Evolutionary conservation across 257 asterid genomes (phyloP), one percentile per base, ranked within the genome.

Genomic region (Mitragyna speciosa): DNA sequence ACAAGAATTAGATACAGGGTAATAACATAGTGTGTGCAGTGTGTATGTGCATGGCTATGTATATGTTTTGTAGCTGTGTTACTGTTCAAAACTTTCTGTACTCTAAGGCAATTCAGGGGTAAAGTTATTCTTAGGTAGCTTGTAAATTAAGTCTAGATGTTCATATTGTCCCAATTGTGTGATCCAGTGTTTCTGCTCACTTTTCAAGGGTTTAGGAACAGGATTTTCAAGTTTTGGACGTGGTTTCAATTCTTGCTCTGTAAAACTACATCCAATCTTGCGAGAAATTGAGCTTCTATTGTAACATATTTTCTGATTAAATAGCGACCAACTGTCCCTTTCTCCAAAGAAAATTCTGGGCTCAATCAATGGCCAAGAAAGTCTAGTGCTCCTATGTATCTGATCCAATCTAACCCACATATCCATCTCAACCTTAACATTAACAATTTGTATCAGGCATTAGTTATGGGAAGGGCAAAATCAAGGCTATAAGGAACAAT

Each of bases 381-480:
- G 79, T 76, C 83, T 85, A 76, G 75, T 87, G 74, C 85, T 85
- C 85, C 81, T 79, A 68, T 81, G 87, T 78, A 86, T 78, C 82
- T 85, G 92, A 86, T 94, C 97, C 67, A 91, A 76, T 10, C 89
- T 86, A 83, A 88, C 77, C 24, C 90, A 83, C 75, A 90, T 77
- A 64, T 89, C 93, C 97, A 92, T 92, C 54, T 5, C 12, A 58
- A 75, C 20, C 15, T 51, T 9, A 12, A 31, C 16, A 24, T 1
- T 12, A 31, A 33, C 69, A 22, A 19, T 36, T 16, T 52, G 59
- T 3, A 52, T 19, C 59, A 16, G 59, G 5, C 1, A 16, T 52
- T 16, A 24, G 17, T 16, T 16, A 52, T 52, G 7, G 16, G 59
- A 52, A 52, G 59, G 17, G 59, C 22, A 31, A 59, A 73, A 31